Evolutionary conservation across 495 filamentous ascomycete genomes (phyloP), one percentile per base, ranked within the genome.

Genomic region (Xylaria cubensis): DNA sequence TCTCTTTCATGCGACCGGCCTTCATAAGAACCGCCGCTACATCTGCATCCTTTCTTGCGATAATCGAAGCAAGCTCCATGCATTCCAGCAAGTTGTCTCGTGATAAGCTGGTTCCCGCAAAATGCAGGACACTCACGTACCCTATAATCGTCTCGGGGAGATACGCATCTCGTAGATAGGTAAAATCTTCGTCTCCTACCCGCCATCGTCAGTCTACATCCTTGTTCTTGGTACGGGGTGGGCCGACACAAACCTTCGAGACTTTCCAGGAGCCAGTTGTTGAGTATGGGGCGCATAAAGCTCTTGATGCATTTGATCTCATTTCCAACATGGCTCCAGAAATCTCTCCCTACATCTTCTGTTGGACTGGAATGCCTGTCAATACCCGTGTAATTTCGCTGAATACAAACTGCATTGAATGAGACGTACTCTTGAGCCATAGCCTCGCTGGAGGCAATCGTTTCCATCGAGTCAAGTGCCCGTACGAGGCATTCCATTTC

Each of bases 61-160:
- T 86, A 26, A 89, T 78, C 6, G 89, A 87, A 0, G 92, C 88
- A 19, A 97, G 81, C 59, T 94, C 90, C 92, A 97, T 93, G 81
- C 90, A 90, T 74, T 93, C 90, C 41, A 92, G 83, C 39, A 95
- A 82, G 66, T 85, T 84, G 64, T 91, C 92, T 32, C 90, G 88
- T 51, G 83, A 88, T 8, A 94, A 81, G 50, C 85, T 82, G 34
- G 86, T 86, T 4, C 91, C 92, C 15, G 88, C 88, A 77, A 89
- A 90, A 76, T 94, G 90, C 59, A 97, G 80, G 24, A 90, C 88
- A 74, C 85, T 90, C 79, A 91, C 88, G 79, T 94, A 97, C n/a
- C 91, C 91, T 50, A 97, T 85, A 67, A 97, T 80, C 12, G 92
- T 84, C 81, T 96, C 93, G 26, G 95, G 94, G 41, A 98, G 83